phyloP scores from a whole-genome alignment of 169 alveolate genomes.

The Plasmodium relictum region DNA sequence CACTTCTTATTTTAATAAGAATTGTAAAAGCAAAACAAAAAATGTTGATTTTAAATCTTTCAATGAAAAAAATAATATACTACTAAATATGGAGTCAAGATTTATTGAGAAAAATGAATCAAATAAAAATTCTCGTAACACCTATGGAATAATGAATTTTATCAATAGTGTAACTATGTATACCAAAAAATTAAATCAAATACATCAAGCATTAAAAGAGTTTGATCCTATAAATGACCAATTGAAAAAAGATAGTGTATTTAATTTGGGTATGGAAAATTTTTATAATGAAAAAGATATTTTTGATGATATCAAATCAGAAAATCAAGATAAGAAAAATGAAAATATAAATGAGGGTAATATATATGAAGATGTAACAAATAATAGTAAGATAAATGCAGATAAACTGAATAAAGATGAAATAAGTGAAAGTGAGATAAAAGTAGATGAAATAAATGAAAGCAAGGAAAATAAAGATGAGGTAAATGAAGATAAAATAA shows the following conservation, averaged over 20 bases:
- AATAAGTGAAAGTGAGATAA: neutral
- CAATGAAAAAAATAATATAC: neutral
- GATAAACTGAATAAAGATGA: neutral
- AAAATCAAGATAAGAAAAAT: neutral
- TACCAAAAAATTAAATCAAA: neutral
- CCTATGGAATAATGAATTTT: slow-evolving; percentile 21
- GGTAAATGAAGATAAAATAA: neutral
- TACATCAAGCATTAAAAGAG: slow-evolving; percentile 17
- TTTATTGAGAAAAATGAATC: neutral
- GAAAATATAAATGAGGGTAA: neutral
- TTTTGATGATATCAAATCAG: neutral
- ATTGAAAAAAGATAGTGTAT: neutral
- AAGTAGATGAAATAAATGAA: neutral
- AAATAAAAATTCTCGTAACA: neutral
- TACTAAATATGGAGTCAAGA: neutral
- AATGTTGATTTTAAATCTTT: too few species aligned
- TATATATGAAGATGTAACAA: neutral
- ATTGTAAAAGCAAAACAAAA: too few species aligned
- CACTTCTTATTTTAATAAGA: too few species aligned
- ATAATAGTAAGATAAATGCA: neutral
- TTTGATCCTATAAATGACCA: neutral
- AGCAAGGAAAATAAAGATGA: neutral
- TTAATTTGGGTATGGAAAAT: slow-evolving; percentile 13
- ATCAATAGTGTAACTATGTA: slow-evolving; percentile 13
- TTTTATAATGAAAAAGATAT: neutral